Base-by-base conservation (phyloP, 768 basidiomycete species). In the Rhizopogon roseolus region DNA sequence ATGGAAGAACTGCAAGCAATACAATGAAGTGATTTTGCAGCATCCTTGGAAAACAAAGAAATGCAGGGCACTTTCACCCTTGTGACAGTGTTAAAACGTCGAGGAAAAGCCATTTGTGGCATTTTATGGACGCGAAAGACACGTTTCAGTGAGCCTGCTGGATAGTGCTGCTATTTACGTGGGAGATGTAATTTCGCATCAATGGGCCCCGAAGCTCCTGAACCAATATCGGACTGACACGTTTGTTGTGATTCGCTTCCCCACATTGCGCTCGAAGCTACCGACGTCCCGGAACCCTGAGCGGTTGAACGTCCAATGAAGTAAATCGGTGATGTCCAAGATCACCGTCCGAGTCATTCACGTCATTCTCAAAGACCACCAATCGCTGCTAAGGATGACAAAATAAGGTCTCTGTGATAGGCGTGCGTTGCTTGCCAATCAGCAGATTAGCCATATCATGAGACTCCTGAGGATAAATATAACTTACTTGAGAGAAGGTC, bases 1-100 rank as follows among this genome's bases (percentile, higher is more conserved):
- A 59, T 43, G 42, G 6, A 0, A 37, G 22, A 1, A 60, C 13
- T 0, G 40, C 49, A 6, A 54, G 19, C 27, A 66, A 46, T 27
- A 28, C 9, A 34, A 14, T 19, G 34, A 46, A 34, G 32, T 8
- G 45, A 34, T 32, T 46, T 5, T 22, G 45, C 7, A 46, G 19
- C 45, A 46, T 46, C 4, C 13, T 46, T 19, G 7, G 14, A 34
- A 34, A 22, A 2, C 32, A 29, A 45, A 3, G 22, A 7, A 46
- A 7, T n/a, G 13, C 14, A 46, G 7, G 17, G 3, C 5, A 9
- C 8, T 32, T 46, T 46, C 32, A 8, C 4, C 13, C 32, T 34
- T 22, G 32, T 5, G 19, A 13, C 13, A 5, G 32, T 22, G 32
- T 32, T 4, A 29, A 34, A 22, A 9, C 2, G 7, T 46, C 17